Base-by-base conservation (phyloP, 179 eudicot species). In the Nepenthes alata region DNA sequence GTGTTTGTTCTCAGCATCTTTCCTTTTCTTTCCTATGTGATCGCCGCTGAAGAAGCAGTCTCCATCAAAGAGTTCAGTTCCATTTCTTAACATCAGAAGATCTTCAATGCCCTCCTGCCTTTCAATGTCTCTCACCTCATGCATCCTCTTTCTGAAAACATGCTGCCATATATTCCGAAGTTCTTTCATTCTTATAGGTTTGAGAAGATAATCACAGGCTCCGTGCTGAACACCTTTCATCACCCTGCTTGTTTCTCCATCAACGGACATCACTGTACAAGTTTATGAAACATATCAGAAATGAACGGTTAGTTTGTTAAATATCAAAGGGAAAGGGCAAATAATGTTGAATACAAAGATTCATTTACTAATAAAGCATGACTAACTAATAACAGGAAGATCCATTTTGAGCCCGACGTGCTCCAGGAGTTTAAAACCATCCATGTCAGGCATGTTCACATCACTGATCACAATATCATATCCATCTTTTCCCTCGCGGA, bases 401-500 rank as follows among this genome's bases (percentile, higher is more conserved):
- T 93, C 98, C 95, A 93, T 87, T 66, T 89, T 95, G 10, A 93
- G 90, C 64, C 98, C 98, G 51, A 93, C 97, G 57, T 87, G 95
- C 77, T 93, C 98, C 4, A 93, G 86, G 75, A 93, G 98, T 76
- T 78, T 93, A 63, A 93, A 93, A 47, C 98, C 98, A 68, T 93
- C 95, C 98, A 93, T 93, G 59, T 93, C 97, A 35, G 98, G 98
- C 98, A 93, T 93, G 79, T 89, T 93, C 53, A 93, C 98, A 75
- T 93, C 98, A 72, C 97, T 93, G 51, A 93, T 89, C 51, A 93
- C 97, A 9, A 93, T 93, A 78, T 93, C 97, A 58, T 81, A 89
- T 45, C 94, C 90, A 55, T 81, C 88, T 65, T 83, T 93, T 68
- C 88, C 71, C 67, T 89, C 97, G 59, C 98, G 90, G 64, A 93